These are phyloP conservation scores for Acacia acuminata DNA, from an alignment of 306 rosid species.

Conservation along the genomic window DNA sequence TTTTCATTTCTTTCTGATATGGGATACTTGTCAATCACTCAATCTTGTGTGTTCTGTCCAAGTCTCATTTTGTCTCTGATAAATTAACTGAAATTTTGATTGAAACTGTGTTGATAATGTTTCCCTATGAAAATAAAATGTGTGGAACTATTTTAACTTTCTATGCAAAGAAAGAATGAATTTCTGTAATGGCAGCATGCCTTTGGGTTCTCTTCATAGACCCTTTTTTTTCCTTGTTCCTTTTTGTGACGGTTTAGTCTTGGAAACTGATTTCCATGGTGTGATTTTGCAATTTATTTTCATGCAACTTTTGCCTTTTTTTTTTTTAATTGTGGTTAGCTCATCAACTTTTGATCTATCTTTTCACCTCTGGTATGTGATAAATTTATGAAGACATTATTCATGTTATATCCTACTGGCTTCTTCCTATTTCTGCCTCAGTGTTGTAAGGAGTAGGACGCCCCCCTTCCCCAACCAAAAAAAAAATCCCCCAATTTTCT, in stretches of 20 bases:
- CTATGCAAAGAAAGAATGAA: background rate
- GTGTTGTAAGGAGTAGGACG: too few relatives aligned
- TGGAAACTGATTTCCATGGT: background rate
- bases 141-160: background rate
- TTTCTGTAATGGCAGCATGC: background rate
- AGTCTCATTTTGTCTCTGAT: background rate
- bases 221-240: background rate
- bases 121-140: background rate
- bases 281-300: background rate
- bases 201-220: background rate
- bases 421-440: too few relatives aligned
- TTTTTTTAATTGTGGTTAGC: background rate
- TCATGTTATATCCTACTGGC: too few relatives aligned
- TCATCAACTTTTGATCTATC: background rate
- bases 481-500: too few relatives aligned
- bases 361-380: background rate
- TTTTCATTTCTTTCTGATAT: background rate
- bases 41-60: background rate
- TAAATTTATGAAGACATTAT: background rate
- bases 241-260: slow-evolving; percentile 1
- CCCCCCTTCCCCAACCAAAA: too few relatives aligned
- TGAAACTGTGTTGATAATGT: background rate
- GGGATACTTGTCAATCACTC: background rate
- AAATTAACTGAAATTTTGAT: background rate
- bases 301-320: background rate